Evolutionary conservation across 495 filamentous ascomycete species (phyloP), one percentile per base, ranked within the genome.

Genomic region (Penicillium dipodomyicola): DNA sequence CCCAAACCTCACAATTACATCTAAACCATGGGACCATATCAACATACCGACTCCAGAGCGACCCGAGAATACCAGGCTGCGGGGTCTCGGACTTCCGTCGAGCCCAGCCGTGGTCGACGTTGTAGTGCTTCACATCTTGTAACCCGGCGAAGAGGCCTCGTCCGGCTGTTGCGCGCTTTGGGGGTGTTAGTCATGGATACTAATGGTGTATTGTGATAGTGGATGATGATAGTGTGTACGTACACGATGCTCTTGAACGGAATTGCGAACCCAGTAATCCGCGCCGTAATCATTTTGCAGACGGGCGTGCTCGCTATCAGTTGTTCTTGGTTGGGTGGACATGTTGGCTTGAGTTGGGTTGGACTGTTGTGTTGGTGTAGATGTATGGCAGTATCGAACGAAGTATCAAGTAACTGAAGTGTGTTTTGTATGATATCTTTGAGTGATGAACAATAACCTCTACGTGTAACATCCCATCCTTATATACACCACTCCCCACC

Each of bases 81-180:
- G 20, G 14, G 14, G 58, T 50, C 6, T 40, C 48, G 25, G 66
- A 65, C 57, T 63, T 60, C 20, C 66, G 61, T 19, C 57, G 51
- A 5, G 75, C 75, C 73, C 72, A 78, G 29, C 75, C 75, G 12
- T 54, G 43, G 7, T 77, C 73, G 11, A 78, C 75, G 12, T 75
- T 76, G 49, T 78, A 78, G 52, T 69, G 64, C 59, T 78, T 78
- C 12, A 62, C 61, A 43, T 78, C 75, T 52, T 78, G 75, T 5
- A 78, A 64, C 6, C 75, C 75, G 39, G 75, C 73, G 58, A 78
- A 78, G 46, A 78, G 72, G 25, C 75, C 75, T 14, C 75, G 69
- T 47, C 75, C 75, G 15, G 66, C 60, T 9, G 72, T 75, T 29
- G 71, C 44, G 42, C 65, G 70, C 72, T 39, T 17, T 75, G 27